These are phyloP conservation scores for Candida piceae DNA, from an alignment of 805 yeast genomes.

Conservation along the genomic window DNA sequence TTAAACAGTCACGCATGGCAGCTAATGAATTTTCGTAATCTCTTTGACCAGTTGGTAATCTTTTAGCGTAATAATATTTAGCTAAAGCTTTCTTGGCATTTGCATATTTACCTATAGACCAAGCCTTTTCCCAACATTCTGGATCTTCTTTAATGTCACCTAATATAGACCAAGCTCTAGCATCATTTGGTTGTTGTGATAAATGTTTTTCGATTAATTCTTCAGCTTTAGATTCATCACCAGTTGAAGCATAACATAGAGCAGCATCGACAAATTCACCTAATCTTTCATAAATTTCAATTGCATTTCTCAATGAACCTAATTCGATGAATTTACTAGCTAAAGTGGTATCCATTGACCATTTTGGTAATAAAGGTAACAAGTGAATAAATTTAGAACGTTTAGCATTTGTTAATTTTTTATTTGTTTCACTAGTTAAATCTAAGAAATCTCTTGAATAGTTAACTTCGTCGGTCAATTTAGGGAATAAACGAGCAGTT, in stretches of 20 bases:
- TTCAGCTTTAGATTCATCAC: slow-evolving; percentile 64
- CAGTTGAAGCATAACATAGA: slow-evolving; percentile 82
- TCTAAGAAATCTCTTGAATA: slow-evolving; percentile 19
- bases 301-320: slow-evolving; percentile 81
- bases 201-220: slow-evolving; percentile 52
- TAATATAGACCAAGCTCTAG: slow-evolving; percentile 74
- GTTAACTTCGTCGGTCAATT: slow-evolving; percentile 25
- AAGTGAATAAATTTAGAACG: slow-evolving; percentile 69
- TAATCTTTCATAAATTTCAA: slow-evolving; percentile 80
- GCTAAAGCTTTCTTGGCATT: slow-evolving; percentile 84
- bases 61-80: slow-evolving; percentile 47
- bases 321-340: slow-evolving; percentile 85
- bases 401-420: slow-evolving; percentile 37
- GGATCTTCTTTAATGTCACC: slow-evolving; percentile 87
- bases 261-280: slow-evolving; percentile 79
- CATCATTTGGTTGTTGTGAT: slow-evolving; percentile 59
- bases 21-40: slow-evolving; percentile 50
- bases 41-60: slow-evolving; percentile 19
- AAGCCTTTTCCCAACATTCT: slow-evolving; percentile 71
- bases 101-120: slow-evolving; percentile 80
- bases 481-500: slow-evolving; percentile 48
- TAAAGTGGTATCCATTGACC: slow-evolving; percentile 75
- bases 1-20: slow-evolving; percentile 71
- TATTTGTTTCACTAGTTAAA: slow-evolving; percentile 19
- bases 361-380: slow-evolving; percentile 73